Percentiles rank a stretch among this genome's conserved stretches.
Evolutionary conservation across 2,329 filamentous ascomycete species (phyloP).

Genomic region (Cryoendolithus antarcticus): DNA sequence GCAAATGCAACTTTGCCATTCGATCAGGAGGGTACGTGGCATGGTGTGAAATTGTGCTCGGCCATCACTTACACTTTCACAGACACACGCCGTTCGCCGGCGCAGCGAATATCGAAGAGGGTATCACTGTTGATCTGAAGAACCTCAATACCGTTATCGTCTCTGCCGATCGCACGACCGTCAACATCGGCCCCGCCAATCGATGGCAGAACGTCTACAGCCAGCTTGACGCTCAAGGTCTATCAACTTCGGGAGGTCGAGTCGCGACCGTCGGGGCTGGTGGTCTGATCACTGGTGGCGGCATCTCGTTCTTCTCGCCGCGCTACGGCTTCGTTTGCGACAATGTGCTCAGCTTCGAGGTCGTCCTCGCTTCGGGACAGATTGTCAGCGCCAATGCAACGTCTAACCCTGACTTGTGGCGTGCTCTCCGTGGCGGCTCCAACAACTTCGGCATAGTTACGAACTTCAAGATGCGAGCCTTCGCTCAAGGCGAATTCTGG

Average conservation of each 20-base stretch:
- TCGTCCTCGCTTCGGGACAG: slow-evolving; percentile 29
- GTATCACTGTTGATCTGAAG: slow-evolving; percentile 34
- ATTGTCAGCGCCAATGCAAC: slow-evolving; percentile 27
- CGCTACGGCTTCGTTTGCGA: slow-evolving; percentile 37
- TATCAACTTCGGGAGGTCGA: slow-evolving; percentile 35
- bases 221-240: slow-evolving; percentile 27
- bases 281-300: slow-evolving; percentile 34
- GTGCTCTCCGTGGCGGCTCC: slow-evolving; percentile 32
- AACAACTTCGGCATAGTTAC: slow-evolving; percentile 35
- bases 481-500: slow-evolving; percentile 13
- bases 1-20: slow-evolving; percentile 9
- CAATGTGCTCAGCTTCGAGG: slow-evolving; percentile 25
- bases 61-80: neutral
- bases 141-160: slow-evolving; percentile 27
- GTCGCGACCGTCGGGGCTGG: slow-evolving; percentile 31
- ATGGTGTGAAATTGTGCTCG: neutral
- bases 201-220: slow-evolving; percentile 34
- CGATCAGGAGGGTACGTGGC: slow-evolving; percentile 9
- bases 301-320: slow-evolving; percentile 37
- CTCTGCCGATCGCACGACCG: slow-evolving; percentile 22
- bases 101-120: slow-evolving; percentile 12
- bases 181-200: slow-evolving; percentile 34
- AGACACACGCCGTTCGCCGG: slow-evolving; percentile 10
- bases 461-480: slow-evolving; percentile 26
- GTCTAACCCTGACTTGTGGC: slow-evolving; percentile 37